These are phyloP conservation scores for Sarocladium strictum DNA, from an alignment of 2,329 filamentous ascomycete species.

Conservation along the genomic window DNA sequence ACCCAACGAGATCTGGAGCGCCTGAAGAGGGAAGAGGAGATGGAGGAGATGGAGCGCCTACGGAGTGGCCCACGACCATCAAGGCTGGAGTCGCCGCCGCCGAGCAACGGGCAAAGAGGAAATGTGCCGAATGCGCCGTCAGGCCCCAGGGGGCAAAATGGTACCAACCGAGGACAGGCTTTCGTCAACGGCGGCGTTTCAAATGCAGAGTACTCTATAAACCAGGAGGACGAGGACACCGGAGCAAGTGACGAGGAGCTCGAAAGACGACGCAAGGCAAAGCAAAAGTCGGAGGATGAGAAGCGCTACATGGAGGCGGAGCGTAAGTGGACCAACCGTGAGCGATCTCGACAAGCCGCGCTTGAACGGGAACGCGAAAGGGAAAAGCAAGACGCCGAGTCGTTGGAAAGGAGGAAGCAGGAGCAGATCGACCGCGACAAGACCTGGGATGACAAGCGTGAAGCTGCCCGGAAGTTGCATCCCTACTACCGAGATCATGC, in stretches of 20 bases:
- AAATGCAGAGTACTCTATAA: slow-evolving; percentile 50
- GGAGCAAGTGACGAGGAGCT: slow-evolving; percentile 85
- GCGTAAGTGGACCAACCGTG: slow-evolving; percentile 84
- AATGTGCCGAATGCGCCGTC: slow-evolving; percentile 71
- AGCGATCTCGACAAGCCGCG: slow-evolving; percentile 76
- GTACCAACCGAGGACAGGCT: slow-evolving; percentile 47
- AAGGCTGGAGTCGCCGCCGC: slow-evolving; percentile 66
- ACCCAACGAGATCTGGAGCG: slow-evolving; percentile 85
- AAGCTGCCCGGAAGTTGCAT: slow-evolving; percentile 64
- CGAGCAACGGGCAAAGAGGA: slow-evolving; percentile 18
- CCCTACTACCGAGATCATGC: slow-evolving; percentile 85
- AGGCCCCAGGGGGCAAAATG: slow-evolving; percentile 59
- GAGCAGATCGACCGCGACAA: slow-evolving; percentile 58
- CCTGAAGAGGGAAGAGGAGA: slow-evolving; percentile 80
- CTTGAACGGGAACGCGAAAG: slow-evolving; percentile 78
- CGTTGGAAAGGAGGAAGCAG: slow-evolving; percentile 59
- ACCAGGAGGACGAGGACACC: slow-evolving; percentile 77
- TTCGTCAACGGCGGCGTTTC: slow-evolving; percentile 77
- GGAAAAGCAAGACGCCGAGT: slow-evolving; percentile 68
- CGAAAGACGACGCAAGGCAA: slow-evolving; percentile 63
- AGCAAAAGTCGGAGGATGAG: slow-evolving; percentile 69
- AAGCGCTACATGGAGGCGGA: slow-evolving; percentile 81
- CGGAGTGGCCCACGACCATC: slow-evolving; percentile 60
- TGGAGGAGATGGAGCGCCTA: slow-evolving; percentile 78
- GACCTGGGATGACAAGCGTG: slow-evolving; percentile 88